Base-by-base conservation (phyloP, 2,329 filamentous ascomycete species). In the Phoma herbarum region DNA sequence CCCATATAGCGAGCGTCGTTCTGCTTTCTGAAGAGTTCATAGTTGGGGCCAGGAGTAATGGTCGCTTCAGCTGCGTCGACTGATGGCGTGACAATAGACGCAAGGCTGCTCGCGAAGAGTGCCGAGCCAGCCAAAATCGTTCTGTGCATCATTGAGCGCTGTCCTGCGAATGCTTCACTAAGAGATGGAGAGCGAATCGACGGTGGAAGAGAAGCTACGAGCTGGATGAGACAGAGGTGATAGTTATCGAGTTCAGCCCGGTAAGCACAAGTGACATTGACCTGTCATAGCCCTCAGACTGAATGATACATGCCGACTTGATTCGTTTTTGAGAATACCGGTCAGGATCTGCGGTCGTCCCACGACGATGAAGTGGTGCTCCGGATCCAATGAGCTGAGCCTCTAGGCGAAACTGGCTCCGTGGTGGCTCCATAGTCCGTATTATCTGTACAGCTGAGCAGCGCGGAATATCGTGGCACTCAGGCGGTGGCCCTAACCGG, bases 1-100 rank as follows among this genome's bases (percentile, higher is more conserved):
- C 69, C 69, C 45, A 72, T 69, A 49, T 65, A 70, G 12, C 60
- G 56, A 35, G 63, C 59, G 33, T 70, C 49, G 46, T 68, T 65
- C 42, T 72, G 70, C 42, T 65, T 71, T 39, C 56, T 67, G 4
- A 71, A 52, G 4, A 73, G 60, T 52, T 72, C 66, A 33, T 62
- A 39, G 20, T 67, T 49, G 9, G 69, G 67, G 10, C 63, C 67
- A 23, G 62, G 59, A 26, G 71, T 72, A 26, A 72, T 72, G 14
- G 69, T 68, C 20, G 70, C 64, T 25, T 68, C 65, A n/a, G 64
- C 49, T 10, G 52, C 46, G 18, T 51, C 49, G n/a, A 56, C 60
- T 7, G 67, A 57, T 22, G 65, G 49, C 18, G 60, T 59, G 16
- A 67, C 46, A 7, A 63, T 26, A 28, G 53, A 39, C 23, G 63